A percentile compares a stretch with the other conserved stretches of the same genome.
phyloP scores from a whole-genome alignment of 2,329 filamentous ascomycete species.

The Sporothrix pseudoabietina region DNA sequence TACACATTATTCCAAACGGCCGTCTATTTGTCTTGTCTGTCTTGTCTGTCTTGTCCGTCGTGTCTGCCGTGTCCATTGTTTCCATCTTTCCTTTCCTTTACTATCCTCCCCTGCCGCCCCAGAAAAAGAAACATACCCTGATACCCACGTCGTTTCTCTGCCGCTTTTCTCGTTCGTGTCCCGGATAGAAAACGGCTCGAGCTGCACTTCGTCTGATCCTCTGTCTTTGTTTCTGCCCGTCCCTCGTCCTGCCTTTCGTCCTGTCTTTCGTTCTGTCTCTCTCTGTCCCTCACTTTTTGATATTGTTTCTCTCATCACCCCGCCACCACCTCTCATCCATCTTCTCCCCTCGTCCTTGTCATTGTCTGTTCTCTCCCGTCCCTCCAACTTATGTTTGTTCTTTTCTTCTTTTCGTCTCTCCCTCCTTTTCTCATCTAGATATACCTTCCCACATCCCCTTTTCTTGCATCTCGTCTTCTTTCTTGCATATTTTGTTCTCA shows the following conservation, averaged over 20 bases:
- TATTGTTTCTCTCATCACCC: neutral
- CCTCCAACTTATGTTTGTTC: neutral
- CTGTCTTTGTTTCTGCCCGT: conserved; percentile 2
- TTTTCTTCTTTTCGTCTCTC: neutral
- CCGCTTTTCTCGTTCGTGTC: neutral
- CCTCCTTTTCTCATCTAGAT: neutral
- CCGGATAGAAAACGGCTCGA: conserved; percentile 29
- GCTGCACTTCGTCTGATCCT: conserved; percentile 24
- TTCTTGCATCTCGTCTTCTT: conserved; percentile 12
- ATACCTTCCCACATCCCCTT: conserved; percentile 19
- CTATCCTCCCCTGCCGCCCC: conserved; percentile 18
- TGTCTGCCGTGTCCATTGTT: too few species aligned
- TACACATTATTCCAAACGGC: neutral
- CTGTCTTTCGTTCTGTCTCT: neutral
- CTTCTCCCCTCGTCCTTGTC: neutral
- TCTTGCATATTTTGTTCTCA: neutral
- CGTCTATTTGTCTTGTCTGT: neutral
- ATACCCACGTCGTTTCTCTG: conserved; percentile 19
- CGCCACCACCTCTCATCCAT: neutral
- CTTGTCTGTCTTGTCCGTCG: neutral
- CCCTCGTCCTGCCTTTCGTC: neutral
- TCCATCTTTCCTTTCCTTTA: neutral
- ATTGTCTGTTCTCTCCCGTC: neutral
- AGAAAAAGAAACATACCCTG: conserved; percentile 19
- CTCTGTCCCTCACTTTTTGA: neutral